Evolutionary conservation across 78 protist species (phyloP).

Genomic region (Speleostelium caveatum): DNA sequence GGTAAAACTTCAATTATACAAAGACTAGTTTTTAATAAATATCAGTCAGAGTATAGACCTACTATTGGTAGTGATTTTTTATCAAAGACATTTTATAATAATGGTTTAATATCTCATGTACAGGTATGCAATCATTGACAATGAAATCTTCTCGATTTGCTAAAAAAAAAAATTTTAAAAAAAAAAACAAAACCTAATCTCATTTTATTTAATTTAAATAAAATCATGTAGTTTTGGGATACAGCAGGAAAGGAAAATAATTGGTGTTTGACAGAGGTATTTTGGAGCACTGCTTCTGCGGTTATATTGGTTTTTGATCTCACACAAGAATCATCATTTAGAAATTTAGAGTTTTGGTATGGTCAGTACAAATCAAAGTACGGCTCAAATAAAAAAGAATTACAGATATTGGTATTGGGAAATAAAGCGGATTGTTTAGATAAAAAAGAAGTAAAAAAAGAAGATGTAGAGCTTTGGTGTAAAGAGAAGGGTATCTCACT

Average conservation of each 20-base stretch:
- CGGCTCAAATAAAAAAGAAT: not conserved
- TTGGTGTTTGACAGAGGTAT: constrained; percentile 69
- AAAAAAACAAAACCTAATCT: not conserved
- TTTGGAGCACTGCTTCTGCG: constrained; percentile 69
- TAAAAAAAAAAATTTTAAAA: not conserved
- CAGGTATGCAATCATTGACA: constrained; percentile 15
- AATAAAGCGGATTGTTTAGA: constrained; percentile 5
- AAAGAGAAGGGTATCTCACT: constrained; percentile 14
- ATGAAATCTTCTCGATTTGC: not conserved
- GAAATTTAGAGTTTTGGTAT: constrained; percentile 42
- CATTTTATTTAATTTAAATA: not conserved
- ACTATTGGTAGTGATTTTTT: constrained; percentile 59
- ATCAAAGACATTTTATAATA: constrained; percentile 28
- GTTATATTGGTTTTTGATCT: constrained; percentile 42
- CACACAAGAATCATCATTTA: not conserved
- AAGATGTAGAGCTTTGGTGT: constrained; percentile 42
- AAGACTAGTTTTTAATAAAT: constrained; percentile 50
- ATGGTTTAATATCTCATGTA: constrained; percentile 19
- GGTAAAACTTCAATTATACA: constrained; percentile 50
- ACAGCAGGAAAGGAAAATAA: constrained; percentile 60
- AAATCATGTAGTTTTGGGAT: constrained; percentile 28
- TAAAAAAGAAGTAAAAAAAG: constrained; percentile 28
- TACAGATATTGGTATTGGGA: constrained; percentile 23
- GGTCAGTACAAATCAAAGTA: constrained; percentile 44
- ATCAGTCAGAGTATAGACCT: constrained; percentile 16